Conservation (phyloP, 495 filamentous ascomycete species). For the Hyaloscypha bicolor region DNA sequence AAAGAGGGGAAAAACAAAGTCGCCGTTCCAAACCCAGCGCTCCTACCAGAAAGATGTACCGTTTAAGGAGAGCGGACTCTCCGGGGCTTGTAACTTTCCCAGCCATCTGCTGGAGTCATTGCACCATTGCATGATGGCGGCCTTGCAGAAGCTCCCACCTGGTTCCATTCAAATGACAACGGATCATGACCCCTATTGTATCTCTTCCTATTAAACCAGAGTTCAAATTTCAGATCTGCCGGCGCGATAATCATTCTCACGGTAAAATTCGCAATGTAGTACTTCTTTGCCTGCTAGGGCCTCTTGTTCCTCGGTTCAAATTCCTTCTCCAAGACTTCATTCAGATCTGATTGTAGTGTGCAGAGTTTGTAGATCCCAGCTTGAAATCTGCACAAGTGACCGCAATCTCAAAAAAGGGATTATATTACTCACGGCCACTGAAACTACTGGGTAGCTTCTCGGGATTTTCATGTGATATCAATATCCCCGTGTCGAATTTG, state of each 20-base stretch:
- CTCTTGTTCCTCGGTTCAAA: slow-evolving; percentile 39
- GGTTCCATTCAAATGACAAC: slow-evolving; percentile 52
- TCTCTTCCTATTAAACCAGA: neutral
- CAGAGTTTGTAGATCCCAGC: slow-evolving; percentile 48
- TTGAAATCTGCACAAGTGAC: neutral
- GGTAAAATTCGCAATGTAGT: neutral
- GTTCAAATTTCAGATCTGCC: neutral
- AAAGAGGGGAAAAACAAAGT: too few species aligned
- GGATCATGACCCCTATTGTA: slow-evolving; percentile 51
- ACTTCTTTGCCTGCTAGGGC: slow-evolving; percentile 42
- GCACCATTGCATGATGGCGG: slow-evolving; percentile 1
- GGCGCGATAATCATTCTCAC: neutral
- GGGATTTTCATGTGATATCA: slow-evolving; percentile 48
- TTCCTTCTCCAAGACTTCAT: slow-evolving; percentile 37
- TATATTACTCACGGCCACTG: slow-evolving; percentile 36
- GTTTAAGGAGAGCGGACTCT: too few species aligned
- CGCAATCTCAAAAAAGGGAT: too few species aligned
- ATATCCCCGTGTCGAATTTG: slow-evolving; percentile 49
- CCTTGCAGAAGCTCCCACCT: slow-evolving; percentile 31
- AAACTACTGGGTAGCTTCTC: slow-evolving; percentile 45
- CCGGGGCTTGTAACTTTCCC: neutral
- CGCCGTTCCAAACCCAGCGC: too few species aligned
- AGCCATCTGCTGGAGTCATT: neutral
- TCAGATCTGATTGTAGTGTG: slow-evolving; percentile 38
- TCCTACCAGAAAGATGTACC: too few species aligned